These are phyloP conservation scores for Passalora sequoiae DNA, from an alignment of 2,329 filamentous ascomycete species.

Conservation along the genomic window DNA sequence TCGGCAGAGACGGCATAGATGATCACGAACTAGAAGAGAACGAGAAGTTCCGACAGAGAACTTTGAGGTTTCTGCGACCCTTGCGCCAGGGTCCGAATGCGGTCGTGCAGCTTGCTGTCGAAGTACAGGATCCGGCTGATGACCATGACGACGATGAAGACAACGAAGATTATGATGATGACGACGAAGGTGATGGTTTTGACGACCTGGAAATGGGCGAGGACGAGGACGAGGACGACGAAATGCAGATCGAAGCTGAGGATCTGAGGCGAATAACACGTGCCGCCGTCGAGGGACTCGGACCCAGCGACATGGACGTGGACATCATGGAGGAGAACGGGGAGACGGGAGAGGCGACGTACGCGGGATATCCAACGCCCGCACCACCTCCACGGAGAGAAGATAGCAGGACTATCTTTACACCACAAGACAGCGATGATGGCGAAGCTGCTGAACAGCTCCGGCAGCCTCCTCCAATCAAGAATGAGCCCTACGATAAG, in stretches of 20 bases:
- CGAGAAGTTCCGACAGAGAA: slow-evolving; percentile 35
- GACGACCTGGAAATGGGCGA: slow-evolving; percentile 26
- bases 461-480: slow-evolving; percentile 36
- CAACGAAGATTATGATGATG: slow-evolving; percentile 39
- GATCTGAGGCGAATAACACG: slow-evolving; percentile 38
- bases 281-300: slow-evolving; percentile 18
- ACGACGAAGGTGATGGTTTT: slow-evolving; percentile 29
- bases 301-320: slow-evolving; percentile 48
- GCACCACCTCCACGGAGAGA: slow-evolving; percentile 49
- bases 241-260: slow-evolving; percentile 44
- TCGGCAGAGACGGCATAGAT: slow-evolving; percentile 73
- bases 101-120: slow-evolving; percentile 26
- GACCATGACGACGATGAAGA: slow-evolving; percentile 42
- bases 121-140: slow-evolving; percentile 42
- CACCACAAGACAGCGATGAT: slow-evolving; percentile 31
- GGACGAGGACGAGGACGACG: slow-evolving; percentile 32
- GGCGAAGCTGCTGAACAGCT: slow-evolving; percentile 47
- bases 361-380: slow-evolving; percentile 68
- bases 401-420: slow-evolving; percentile 24
- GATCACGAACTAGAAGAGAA: slow-evolving; percentile 66
- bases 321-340: slow-evolving; percentile 46
- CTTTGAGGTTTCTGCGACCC: slow-evolving; percentile 36
- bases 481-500: slow-evolving; percentile 42
- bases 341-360: slow-evolving; percentile 72
- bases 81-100: slow-evolving; percentile 19